phyloP scores from a whole-genome alignment of 2,329 filamentous ascomycete species.

The Juglanconis sp. region DNA sequence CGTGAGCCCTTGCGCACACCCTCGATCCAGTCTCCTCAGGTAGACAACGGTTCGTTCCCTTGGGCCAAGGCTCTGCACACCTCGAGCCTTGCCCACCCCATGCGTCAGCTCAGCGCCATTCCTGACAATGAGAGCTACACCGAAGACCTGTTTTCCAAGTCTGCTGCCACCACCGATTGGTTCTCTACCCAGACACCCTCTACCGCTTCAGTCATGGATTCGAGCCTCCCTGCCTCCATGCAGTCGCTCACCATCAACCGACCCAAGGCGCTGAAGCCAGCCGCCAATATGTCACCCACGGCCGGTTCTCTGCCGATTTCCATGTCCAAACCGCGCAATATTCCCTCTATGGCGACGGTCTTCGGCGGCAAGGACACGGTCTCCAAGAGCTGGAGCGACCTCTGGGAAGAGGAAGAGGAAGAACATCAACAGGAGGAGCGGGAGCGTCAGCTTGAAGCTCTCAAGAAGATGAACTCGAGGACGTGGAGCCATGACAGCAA shows the following conservation, averaged over 20 bases:
- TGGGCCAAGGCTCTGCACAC: slow-evolving; percentile 90
- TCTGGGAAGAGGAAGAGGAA: slow-evolving; percentile 91
- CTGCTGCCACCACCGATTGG: slow-evolving; percentile 69
- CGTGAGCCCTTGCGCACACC: slow-evolving; percentile 94
- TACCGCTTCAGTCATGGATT: slow-evolving; percentile 79
- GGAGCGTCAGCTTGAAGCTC: slow-evolving; percentile 53
- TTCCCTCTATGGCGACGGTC: slow-evolving; percentile 70
- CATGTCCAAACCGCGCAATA: slow-evolving; percentile 71
- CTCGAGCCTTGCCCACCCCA: slow-evolving; percentile 60
- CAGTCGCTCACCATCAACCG: slow-evolving; percentile 63
- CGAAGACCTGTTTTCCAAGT: slow-evolving; percentile 82
- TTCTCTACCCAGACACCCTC: slow-evolving; percentile 76
- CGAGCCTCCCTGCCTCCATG: slow-evolving; percentile 76
- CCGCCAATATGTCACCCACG: slow-evolving; percentile 54
- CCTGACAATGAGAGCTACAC: slow-evolving; percentile 74
- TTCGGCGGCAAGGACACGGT: slow-evolving; percentile 77
- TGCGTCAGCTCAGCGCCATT: slow-evolving; percentile 84
- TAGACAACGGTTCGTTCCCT: slow-evolving; percentile 82
- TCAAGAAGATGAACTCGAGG: slow-evolving; percentile 68
- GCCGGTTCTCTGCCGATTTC: slow-evolving; percentile 74
- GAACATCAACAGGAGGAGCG: slow-evolving; percentile 66
- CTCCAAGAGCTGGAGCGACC: slow-evolving; percentile 98
- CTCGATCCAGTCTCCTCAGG: slow-evolving; percentile 82
- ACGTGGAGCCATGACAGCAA: slow-evolving; percentile 78
- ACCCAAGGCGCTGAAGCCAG: slow-evolving; percentile 42